Evolutionary conservation across 306 rosid species (phyloP).

Genomic region (Arachis hypogaea): DNA sequence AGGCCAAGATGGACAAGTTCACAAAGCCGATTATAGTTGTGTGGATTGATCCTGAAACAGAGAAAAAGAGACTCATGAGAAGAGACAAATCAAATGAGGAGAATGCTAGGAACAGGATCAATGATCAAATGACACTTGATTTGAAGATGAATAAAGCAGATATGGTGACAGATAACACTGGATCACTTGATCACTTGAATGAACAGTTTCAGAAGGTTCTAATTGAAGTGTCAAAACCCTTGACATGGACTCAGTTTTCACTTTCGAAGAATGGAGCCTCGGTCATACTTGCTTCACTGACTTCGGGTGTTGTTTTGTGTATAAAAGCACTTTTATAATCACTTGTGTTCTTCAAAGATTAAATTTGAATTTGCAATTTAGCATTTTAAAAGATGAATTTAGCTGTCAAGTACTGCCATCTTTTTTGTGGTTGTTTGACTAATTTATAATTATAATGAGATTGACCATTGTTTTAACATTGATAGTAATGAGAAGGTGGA

Average conservation of each 20-base stretch:
- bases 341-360: slow-evolving; percentile 21
- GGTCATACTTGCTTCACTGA: slow-evolving; percentile 46
- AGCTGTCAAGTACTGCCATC: neutral
- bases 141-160: slow-evolving; percentile 67
- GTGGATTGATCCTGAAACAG: slow-evolving; percentile 87
- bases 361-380: slow-evolving; percentile 14
- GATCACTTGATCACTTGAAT: slow-evolving; percentile 70
- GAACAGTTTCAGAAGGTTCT: slow-evolving; percentile 59
- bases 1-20: slow-evolving; percentile 81
- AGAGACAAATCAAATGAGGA: slow-evolving; percentile 65
- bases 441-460: slow-evolving; percentile 25
- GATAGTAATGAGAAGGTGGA: neutral
- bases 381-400: neutral
- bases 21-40: slow-evolving; percentile 86
- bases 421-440: slow-evolving; percentile 5
- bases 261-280: slow-evolving; percentile 70
- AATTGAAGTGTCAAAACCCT: slow-evolving; percentile 61
- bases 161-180: slow-evolving; percentile 68
- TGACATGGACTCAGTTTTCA: slow-evolving; percentile 76
- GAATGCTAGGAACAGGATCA: slow-evolving; percentile 64
- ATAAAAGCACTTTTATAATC: slow-evolving; percentile 47
- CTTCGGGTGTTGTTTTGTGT: slow-evolving; percentile 54
- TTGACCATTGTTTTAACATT: slow-evolving; percentile 32
- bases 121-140: slow-evolving; percentile 80
- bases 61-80: slow-evolving; percentile 62